Evolutionary conservation across 75 land plant species (phyloP).

Genomic region (Pinus taeda): DNA sequence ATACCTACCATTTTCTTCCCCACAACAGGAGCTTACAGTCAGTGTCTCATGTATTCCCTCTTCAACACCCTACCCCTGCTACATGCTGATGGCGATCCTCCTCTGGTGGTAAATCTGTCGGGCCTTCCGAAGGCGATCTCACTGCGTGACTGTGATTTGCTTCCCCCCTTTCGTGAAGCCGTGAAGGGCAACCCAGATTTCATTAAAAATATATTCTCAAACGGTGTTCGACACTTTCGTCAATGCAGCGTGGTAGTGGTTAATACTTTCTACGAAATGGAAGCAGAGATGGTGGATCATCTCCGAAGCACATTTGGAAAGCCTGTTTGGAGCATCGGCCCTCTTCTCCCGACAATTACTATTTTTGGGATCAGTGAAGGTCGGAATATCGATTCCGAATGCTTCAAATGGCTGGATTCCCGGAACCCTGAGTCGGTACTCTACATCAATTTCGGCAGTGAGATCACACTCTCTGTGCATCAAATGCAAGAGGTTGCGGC

Average conservation of each 20-base stretch:
- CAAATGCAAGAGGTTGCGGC: conserved; percentile 18
- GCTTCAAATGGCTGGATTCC: conserved; percentile 18
- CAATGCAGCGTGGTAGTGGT: background rate
- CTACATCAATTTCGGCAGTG: conserved; percentile 32
- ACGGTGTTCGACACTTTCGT: background rate
- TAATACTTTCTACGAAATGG: conserved; percentile 21
- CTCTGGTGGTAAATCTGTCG: too few relatives aligned
- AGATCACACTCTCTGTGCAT: background rate
- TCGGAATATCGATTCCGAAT: too few relatives aligned
- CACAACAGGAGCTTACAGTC: too few relatives aligned
- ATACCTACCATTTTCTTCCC: too few relatives aligned
- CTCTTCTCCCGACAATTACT: background rate
- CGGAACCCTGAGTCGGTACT: conserved; percentile 6
- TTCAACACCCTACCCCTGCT: too few relatives aligned
- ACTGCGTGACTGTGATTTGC: background rate
- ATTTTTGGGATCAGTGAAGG: background rate
- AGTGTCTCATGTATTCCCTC: too few relatives aligned
- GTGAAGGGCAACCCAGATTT: background rate
- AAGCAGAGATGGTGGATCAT: conserved; percentile 10
- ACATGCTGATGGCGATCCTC: too few relatives aligned
- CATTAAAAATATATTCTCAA: background rate
- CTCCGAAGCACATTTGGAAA: background rate
- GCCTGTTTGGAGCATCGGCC: conserved; percentile 14
- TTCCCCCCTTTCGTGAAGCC: background rate
- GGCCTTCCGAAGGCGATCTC: background rate